phyloP scores from a whole-genome alignment of 768 basidiomycete species.

The Phaeotremella skinneri region DNA sequence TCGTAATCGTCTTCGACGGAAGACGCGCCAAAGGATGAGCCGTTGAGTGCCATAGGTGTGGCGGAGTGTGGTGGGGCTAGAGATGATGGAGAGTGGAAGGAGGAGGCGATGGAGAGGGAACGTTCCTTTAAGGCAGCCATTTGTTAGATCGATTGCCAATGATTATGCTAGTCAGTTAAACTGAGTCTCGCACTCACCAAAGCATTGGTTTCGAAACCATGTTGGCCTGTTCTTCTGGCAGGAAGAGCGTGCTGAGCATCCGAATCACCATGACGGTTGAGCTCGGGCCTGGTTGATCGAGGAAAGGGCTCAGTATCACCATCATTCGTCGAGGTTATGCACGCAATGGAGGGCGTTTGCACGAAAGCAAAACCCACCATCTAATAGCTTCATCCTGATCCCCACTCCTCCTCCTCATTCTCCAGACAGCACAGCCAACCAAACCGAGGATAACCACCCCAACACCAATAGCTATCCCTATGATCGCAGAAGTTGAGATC shows the following conservation, averaged over 20 bases:
- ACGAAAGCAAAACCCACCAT: no score
- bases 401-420: constrained; percentile 39
- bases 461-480: constrained; percentile 45
- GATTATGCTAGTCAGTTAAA: no score
- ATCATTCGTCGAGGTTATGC: neutral
- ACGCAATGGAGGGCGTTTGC: neutral
- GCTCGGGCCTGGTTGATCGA: constrained; percentile 39
- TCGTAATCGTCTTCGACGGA: constrained; percentile 32
- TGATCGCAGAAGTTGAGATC: constrained; percentile 41
- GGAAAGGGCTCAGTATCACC: neutral
- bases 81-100: constrained; percentile 29
- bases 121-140: constrained; percentile 20
- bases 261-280: constrained; percentile 49
- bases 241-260: constrained; percentile 46
- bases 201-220: constrained; percentile 50
- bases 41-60: constrained; percentile 41
- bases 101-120: constrained; percentile 43
- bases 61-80: constrained; percentile 10
- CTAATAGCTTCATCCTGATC: constrained; percentile 50
- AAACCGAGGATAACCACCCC: constrained; percentile 43
- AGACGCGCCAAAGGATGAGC: constrained; percentile 38
- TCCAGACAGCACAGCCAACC: constrained; percentile 44
- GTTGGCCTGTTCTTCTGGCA: constrained; percentile 46
- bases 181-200: constrained; percentile 35
- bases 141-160: no score